Base-by-base conservation (phyloP, 2,329 filamentous ascomycete species). In the Ophiostoma ips region DNA sequence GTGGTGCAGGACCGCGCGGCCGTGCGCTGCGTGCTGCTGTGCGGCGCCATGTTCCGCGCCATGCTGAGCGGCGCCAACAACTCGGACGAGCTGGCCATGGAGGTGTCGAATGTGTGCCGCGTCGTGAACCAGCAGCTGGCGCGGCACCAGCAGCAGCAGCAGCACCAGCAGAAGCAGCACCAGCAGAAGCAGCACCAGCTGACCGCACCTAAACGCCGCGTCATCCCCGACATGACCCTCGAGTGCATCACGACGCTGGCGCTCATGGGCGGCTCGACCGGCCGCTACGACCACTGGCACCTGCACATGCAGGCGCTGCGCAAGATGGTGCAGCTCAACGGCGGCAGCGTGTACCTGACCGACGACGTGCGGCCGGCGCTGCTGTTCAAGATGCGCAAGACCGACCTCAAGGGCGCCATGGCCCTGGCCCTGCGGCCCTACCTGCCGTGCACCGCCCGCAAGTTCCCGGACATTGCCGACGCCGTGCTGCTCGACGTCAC, bases 271-370 rank as follows among this genome's bases (percentile, higher is more conserved):
- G 60, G 58, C n/a, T 63, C 63, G 18, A 59, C 62, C 8, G 63
- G 63, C 15, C 60, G 64, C 16, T 59, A 64, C 44, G 63, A 66
- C 45, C 63, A 67, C 52, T 67, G 65, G 65, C 57, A 64, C 46
- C 53, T 66, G 13, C 64, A 67, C 34, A 66, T 67, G 63, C 57
- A 57, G 31, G 64, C 63, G 0, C 57, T 67, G 1, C 52, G 57
- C 35, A 58, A 61, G 28, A 57, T 66, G 18, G 57, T 65, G 19
- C 61, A 63, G 19, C 49, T 64, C 7, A 57, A 58, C 30, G 60
- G 60, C 16, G 62, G 45, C 24, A 18, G 30, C 12, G 16, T 30
- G 36, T 46, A 41, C 28, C 47, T 55, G 11, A 37, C 30, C 18
- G 44, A 49, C 12, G 43, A 49, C 10, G 49, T 55, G 33, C 54